Base-by-base conservation (phyloP, 2,329 filamentous ascomycete genomes). In the Uncinocarpus reesii region DNA sequence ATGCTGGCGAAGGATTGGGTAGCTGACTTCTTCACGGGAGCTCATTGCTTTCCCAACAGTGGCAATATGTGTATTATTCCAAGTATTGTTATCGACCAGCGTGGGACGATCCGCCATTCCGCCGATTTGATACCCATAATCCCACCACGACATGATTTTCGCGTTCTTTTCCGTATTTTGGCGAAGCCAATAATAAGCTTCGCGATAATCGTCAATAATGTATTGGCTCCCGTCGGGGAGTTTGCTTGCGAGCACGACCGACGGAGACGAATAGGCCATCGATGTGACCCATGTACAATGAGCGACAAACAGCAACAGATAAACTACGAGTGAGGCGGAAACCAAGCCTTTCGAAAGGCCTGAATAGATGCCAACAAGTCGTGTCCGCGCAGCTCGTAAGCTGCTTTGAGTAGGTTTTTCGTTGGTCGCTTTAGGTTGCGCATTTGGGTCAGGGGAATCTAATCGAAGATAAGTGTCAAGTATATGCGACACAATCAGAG, bases 91-190 rank as follows among this genome's bases (percentile, higher is more conserved):
- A 74, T 98, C 92, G 28, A 98, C 92, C 28, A 98, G 76, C 1
- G 92, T 98, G 28, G 92, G 92, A 47, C 92, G 80, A 67, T 98
- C 92, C 42, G 92, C 92, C 92, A 98, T 98, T 57, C 92, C 92
- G 71, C 92, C 92, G 67, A 98, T 98, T 71, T 98, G 92, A 73
- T 98, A 98, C 56, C 92, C 92, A 62, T 98, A 98, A 66, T 98
- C 92, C 92, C 92, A 98, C 92, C 92, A 98, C 1, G 89, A 92
- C 90, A 96, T 96, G 64, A 98, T 84, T 77, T 96, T 98, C 63
- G 93, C 89, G 60, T 95, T 86, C 57, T 90, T 79, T 52, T 83
- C 77, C 7, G 93, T 98, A 74, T 98, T 98, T 69, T 98, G 92
- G 55, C 92, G 85, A 42, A 98, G 81, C 92, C 92, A 98, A 72